phyloP scores from a whole-genome alignment of 1,139 yeast genomes.

The Schizosaccharomyces versatilis region DNA sequence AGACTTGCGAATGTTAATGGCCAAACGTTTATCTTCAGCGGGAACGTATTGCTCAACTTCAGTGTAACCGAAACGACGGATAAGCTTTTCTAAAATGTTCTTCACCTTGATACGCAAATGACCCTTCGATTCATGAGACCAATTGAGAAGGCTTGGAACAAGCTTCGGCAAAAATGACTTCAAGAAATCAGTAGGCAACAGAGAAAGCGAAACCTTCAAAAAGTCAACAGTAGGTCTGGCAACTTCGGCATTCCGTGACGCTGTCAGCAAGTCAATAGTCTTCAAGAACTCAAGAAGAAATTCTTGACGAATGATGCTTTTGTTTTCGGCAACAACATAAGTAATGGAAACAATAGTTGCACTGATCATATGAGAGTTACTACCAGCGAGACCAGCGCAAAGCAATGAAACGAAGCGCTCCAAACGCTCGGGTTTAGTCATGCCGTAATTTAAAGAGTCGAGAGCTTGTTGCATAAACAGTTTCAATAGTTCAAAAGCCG shows the following conservation, averaged over 20 bases:
- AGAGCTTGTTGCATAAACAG: conserved; percentile 62
- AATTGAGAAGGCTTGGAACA: conserved; percentile 51
- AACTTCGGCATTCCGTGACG: conserved; percentile 78
- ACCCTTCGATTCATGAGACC: conserved; percentile 92
- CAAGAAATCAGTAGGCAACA: conserved; percentile 62
- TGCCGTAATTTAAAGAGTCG: background rate
- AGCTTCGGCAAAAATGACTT: conserved; percentile 43
- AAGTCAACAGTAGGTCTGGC: conserved; percentile 89
- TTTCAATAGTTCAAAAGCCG: conserved; percentile 54
- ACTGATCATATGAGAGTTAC: conserved; percentile 83
- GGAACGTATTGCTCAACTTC: conserved; percentile 64
- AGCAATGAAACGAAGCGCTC: conserved; percentile 79
- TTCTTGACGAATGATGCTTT: conserved; percentile 30
- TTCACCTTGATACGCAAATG: conserved; percentile 82
- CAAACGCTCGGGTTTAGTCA: conserved; percentile 17
- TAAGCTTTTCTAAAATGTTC: conserved; percentile 74
- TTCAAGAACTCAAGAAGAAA: conserved; percentile 53
- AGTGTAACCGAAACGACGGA: conserved; percentile 75
- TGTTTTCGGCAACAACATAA: conserved; percentile 70
- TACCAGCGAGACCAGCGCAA: conserved; percentile 88
- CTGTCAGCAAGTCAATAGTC: conserved; percentile 75
- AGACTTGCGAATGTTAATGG: conserved; percentile 64
- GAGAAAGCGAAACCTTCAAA: conserved; percentile 70
- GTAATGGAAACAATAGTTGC: conserved; percentile 85
- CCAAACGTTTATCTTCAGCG: conserved; percentile 61